A percentile compares a stretch with the other conserved stretches of the same genome.
phyloP scores from a whole-genome alignment of 352 stramenopile species.

The Lagenidium sp. region DNA sequence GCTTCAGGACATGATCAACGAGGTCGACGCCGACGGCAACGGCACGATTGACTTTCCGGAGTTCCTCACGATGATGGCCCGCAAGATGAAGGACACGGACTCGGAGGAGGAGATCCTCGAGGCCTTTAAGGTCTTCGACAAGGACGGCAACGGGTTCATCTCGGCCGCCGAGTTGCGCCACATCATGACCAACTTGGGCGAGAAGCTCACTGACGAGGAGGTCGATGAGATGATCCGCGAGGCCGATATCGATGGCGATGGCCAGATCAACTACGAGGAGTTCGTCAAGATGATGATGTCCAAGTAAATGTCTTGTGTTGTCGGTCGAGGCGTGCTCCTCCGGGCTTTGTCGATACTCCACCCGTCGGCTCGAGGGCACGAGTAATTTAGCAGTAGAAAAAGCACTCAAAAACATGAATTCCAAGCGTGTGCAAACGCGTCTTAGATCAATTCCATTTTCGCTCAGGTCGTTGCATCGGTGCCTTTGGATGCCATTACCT shows the following conservation, averaged over 20 bases:
- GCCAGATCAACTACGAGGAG: constrained; percentile 99
- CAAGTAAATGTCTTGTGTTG: constrained; percentile 78
- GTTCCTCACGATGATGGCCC: constrained; percentile 99
- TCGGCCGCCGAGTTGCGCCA: constrained; percentile 96
- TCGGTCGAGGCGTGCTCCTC: too few relatives aligned
- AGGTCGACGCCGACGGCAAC: constrained; percentile 99
- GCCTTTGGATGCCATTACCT: too few relatives aligned
- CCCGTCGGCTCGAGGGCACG: too few relatives aligned
- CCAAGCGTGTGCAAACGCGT: too few relatives aligned
- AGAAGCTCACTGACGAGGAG: constrained; percentile 98
- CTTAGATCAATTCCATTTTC: too few relatives aligned
- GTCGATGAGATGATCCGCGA: constrained; percentile 99
- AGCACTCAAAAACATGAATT: too few relatives aligned
- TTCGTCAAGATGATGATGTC: constrained; percentile 99
- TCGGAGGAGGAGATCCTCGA: constrained; percentile 98
- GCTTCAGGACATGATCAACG: constrained; percentile 99
- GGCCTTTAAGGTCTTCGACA: constrained; percentile 98
- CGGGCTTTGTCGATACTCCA: too few relatives aligned
- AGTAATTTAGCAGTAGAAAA: too few relatives aligned
- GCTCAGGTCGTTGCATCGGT: too few relatives aligned
- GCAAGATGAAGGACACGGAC: constrained; percentile 99
- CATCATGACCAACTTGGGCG: constrained; percentile 99
- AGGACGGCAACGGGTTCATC: constrained; percentile 99
- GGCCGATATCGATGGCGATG: constrained; percentile 97
- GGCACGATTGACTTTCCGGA: constrained; percentile 99